phyloP scores from a whole-genome alignment of 78 protist species.

The Dictyostelium citrinum region DNA sequence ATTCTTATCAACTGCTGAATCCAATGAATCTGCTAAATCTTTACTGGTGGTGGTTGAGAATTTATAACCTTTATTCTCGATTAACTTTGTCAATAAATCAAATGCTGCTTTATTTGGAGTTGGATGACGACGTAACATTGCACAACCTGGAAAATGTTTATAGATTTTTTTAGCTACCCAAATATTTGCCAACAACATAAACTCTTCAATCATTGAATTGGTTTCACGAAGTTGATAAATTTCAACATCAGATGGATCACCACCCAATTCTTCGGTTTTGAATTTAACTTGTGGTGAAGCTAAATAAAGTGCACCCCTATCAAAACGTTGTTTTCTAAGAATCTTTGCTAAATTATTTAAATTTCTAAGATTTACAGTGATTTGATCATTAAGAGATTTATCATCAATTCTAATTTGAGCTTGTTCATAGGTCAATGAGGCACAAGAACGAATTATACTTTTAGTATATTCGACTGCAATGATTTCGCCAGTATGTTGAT shows the following conservation, averaged over 20 bases:
- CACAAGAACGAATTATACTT: constrained; percentile 91
- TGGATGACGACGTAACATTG: constrained; percentile 90
- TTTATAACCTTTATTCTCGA: constrained; percentile 68
- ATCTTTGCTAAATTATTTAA: constrained; percentile 26
- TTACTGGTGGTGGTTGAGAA: constrained; percentile 43
- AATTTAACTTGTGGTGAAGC: constrained; percentile 94
- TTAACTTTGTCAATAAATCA: constrained; percentile 37
- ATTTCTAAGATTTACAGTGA: constrained; percentile 4
- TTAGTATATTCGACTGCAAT: constrained; percentile 72
- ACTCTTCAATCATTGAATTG: constrained; percentile 94
- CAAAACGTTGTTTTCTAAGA: constrained; percentile 42
- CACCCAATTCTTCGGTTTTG: constrained; percentile 81
- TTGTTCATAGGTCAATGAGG: constrained; percentile 90
- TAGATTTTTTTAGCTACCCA: constrained; percentile 88
- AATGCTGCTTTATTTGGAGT: constrained; percentile 61
- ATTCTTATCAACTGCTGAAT: not conserved
- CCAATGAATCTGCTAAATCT: constrained; percentile 82
- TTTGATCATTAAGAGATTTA: not conserved
- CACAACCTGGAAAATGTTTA: constrained; percentile 80
- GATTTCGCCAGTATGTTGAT: constrained; percentile 61
- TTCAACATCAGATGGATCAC: constrained; percentile 88
- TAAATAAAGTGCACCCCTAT: constrained; percentile 89
- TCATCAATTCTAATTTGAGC: constrained; percentile 88
- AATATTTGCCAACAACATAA: constrained; percentile 97
- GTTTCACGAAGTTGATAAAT: constrained; percentile 67